Percentiles rank a stretch among this genome's conserved stretches.
Conservation (phyloP, 768 basidiomycete genomes). For the Tulasnella sp. region DNA sequence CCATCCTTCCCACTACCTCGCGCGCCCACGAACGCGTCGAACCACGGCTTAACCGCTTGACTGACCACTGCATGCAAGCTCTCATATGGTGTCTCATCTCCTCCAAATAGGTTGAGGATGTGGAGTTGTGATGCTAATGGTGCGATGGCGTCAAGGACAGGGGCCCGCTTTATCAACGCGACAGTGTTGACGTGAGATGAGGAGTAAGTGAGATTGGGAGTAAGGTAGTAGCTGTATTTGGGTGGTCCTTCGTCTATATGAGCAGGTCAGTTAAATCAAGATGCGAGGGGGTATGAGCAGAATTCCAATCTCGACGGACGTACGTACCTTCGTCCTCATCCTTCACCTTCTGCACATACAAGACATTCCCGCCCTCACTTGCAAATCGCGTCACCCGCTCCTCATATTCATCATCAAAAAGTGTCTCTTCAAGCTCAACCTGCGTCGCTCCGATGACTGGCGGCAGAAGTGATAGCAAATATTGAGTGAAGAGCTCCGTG, state of each 20-base stretch:
- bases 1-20: constrained; percentile 63
- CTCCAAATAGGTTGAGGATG: constrained; percentile 83
- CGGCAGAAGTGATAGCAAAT: constrained; percentile 63
- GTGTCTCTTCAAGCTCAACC: constrained; percentile 53
- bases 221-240: constrained; percentile 56
- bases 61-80: constrained; percentile 92
- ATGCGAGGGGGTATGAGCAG: neutral
- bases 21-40: constrained; percentile 91
- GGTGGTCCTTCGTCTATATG: constrained; percentile 51
- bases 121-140: constrained; percentile 82
- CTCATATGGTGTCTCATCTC: constrained; percentile 87
- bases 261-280: neutral
- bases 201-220: constrained; percentile 68
- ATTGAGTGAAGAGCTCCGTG: constrained; percentile 54
- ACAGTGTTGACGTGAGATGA: constrained; percentile 73
- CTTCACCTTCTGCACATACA: constrained; percentile 73
- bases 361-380: constrained; percentile 58
- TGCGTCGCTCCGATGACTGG: constrained; percentile 66
- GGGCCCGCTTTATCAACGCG: constrained; percentile 87
- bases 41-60: constrained; percentile 93
- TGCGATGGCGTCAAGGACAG: constrained; percentile 65
- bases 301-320: neutral
- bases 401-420: constrained; percentile 62
- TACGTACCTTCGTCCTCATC: constrained; percentile 62
- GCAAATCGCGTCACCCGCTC: constrained; percentile 70